These are phyloP conservation scores for Phytophthora brassicae DNA, from an alignment of 352 stramenopile genomes.

Conservation along the genomic window DNA sequence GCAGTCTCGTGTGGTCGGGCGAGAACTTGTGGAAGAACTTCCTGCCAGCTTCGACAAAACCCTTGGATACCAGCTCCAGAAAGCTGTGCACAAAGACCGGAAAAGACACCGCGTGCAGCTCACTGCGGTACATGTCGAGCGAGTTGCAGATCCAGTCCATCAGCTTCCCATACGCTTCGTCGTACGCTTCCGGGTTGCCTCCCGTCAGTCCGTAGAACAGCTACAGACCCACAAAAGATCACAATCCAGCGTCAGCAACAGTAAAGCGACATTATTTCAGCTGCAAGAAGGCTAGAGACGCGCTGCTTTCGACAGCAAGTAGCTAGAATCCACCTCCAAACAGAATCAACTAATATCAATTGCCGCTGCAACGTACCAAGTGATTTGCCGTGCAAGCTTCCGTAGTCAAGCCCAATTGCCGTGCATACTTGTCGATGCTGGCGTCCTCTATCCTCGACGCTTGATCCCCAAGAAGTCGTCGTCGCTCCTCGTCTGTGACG, in stretches of 20 bases:
- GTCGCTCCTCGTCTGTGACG: conserved; percentile 31
- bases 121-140: conserved; percentile 86
- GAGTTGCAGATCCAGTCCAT: conserved; percentile 85
- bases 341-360: background rate
- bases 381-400: conserved; percentile 78
- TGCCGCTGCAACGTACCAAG: conserved; percentile 39
- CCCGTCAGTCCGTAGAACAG: conserved; percentile 74
- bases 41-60: conserved; percentile 47
- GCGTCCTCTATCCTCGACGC: conserved; percentile 19
- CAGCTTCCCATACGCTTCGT: conserved; percentile 71
- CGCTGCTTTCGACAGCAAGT: conserved; percentile 6
- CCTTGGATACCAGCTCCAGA: conserved; percentile 75
- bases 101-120: conserved; percentile 77
- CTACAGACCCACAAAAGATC: conserved; percentile 32
- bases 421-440: conserved; percentile 62
- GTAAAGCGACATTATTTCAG: background rate
- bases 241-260: conserved; percentile 18
- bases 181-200: conserved; percentile 58
- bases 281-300: background rate
- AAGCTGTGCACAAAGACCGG: conserved; percentile 85
- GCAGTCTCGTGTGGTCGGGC: conserved; percentile 64
- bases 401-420: conserved; percentile 65
- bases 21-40: conserved; percentile 64
- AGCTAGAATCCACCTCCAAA: background rate
- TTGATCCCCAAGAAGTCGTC: conserved; percentile 35